Evolutionary conservation across 2,329 filamentous ascomycete species (phyloP).

Genomic region (Beauveria asiatica): DNA sequence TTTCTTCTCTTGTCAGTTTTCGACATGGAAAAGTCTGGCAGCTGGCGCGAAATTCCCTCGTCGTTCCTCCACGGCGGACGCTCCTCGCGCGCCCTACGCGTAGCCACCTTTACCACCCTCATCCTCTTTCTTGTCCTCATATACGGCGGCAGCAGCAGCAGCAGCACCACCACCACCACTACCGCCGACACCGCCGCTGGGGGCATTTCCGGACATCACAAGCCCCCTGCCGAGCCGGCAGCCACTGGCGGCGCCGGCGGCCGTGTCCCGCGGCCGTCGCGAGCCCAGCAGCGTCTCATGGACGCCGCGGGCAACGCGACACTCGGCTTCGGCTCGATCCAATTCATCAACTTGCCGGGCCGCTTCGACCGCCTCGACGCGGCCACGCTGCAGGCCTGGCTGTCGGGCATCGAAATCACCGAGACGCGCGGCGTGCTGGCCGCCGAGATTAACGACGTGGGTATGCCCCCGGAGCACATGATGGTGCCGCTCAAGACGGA

Average conservation of each 20-base stretch:
- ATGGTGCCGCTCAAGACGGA: slow-evolving; percentile 13
- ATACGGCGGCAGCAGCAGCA: background rate
- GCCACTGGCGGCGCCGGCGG: background rate
- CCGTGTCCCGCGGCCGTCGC: background rate
- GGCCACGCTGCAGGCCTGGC: slow-evolving; percentile 19
- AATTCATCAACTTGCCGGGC: slow-evolving; percentile 17
- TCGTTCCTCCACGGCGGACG: background rate
- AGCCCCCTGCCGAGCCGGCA: background rate
- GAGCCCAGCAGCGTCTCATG: background rate
- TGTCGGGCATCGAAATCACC: slow-evolving; percentile 19
- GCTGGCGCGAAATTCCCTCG: background rate
- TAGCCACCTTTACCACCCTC: background rate
- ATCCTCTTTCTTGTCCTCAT: background rate
- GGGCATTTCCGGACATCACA: background rate
- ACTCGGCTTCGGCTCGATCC: slow-evolving; percentile 16
- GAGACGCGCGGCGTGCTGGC: slow-evolving; percentile 16
- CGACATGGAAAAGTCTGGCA: background rate
- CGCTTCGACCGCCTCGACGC: slow-evolving; percentile 21
- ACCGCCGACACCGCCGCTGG: background rate
- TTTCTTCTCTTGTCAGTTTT: no score
- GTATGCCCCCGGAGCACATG: slow-evolving; percentile 19
- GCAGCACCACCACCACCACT: background rate
- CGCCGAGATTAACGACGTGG: slow-evolving; percentile 16
- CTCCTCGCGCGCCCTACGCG: background rate
- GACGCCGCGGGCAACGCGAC: slow-evolving; percentile 18